Percentiles rank a stretch among this genome's conserved stretches.
Conservation (phyloP, 306 rosid species). For the Citrullus amarus region DNA sequence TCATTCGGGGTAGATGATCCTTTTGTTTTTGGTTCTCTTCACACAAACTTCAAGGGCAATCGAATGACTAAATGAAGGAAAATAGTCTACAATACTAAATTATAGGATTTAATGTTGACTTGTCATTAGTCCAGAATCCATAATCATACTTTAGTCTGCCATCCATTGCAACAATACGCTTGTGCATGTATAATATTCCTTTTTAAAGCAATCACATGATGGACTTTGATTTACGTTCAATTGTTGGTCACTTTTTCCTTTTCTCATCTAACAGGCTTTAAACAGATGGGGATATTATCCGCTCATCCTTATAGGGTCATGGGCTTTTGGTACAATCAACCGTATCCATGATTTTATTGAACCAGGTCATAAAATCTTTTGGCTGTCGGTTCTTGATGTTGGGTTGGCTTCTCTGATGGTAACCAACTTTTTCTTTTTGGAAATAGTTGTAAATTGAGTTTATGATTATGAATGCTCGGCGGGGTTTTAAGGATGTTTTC, state of each 20-base stretch:
- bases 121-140: neutral
- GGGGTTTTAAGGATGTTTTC: neutral
- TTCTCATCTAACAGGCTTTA: slow-evolving; percentile 47
- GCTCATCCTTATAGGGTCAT: slow-evolving; percentile 86
- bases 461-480: neutral
- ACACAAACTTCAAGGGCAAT: neutral
- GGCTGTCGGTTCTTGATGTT: slow-evolving; percentile 92
- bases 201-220: neutral
- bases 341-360: slow-evolving; percentile 87
- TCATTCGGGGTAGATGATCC: neutral
- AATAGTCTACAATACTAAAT: neutral
- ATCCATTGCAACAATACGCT: neutral
- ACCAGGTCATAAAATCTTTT: slow-evolving; percentile 76
- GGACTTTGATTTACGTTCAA: neutral
- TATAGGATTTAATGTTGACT: neutral
- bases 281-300: slow-evolving; percentile 98
- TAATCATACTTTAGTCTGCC: neutral
- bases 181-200: neutral
- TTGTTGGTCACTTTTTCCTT: neutral
- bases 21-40: neutral
- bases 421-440: neutral
- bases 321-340: slow-evolving; percentile 89
- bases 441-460: neutral
- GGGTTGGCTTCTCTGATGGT: slow-evolving; percentile 93
- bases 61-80: neutral